phyloP scores from a whole-genome alignment of 768 basidiomycete species.

The Tulasnella sp. region DNA sequence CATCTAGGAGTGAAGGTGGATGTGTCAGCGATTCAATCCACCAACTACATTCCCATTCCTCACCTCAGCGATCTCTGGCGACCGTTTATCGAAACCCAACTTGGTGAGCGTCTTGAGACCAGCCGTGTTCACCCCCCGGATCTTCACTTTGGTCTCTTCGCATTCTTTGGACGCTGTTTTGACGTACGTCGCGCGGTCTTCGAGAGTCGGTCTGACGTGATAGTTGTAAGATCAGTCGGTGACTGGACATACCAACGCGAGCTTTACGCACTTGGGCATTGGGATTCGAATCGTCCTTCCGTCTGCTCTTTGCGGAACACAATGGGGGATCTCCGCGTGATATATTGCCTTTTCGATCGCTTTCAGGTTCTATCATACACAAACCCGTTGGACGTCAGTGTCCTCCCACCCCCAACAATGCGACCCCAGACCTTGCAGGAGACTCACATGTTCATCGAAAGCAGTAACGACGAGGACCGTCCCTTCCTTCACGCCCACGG shows the following conservation, averaged over 20 bases:
- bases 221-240: background rate
- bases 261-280: slow-evolving; percentile 50
- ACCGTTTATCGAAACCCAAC: slow-evolving; percentile 48
- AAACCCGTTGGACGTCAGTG: slow-evolving; percentile 12
- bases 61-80: slow-evolving; percentile 61
- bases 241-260: background rate
- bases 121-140: slow-evolving; percentile 57
- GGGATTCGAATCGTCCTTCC: slow-evolving; percentile 64
- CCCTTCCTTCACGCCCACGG: slow-evolving; percentile 71
- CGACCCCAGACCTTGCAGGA: too few species aligned
- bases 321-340: slow-evolving; percentile 58
- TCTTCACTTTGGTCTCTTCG: slow-evolving; percentile 63
- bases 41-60: slow-evolving; percentile 15
- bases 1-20: slow-evolving; percentile 37
- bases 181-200: slow-evolving; percentile 48
- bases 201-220: slow-evolving; percentile 63
- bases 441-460: slow-evolving; percentile 69
- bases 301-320: slow-evolving; percentile 62
- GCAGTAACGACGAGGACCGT: slow-evolving; percentile 59
- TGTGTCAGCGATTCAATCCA: background rate
- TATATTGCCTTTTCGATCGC: slow-evolving; percentile 64
- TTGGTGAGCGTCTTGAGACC: slow-evolving; percentile 53
- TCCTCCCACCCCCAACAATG: background rate
- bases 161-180: slow-evolving; percentile 48
- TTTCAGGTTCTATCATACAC: slow-evolving; percentile 52